Evolutionary conservation across 306 rosid genomes (phyloP), one percentile per base, ranked within the genome.

Genomic region (Castanea crenata): DNA sequence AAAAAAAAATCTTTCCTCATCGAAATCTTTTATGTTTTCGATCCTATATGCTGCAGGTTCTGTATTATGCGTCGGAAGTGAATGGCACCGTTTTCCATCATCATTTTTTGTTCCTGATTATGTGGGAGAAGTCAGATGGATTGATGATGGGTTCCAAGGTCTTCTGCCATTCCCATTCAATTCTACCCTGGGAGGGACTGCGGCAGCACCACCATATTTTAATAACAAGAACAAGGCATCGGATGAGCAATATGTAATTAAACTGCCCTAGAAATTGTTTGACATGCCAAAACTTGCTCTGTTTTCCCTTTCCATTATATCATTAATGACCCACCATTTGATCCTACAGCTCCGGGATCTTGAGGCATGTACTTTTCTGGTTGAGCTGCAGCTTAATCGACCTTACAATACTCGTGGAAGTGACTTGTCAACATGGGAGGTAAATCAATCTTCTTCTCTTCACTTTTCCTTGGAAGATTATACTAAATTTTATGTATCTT

Each of bases 31-130:
- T 67, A 27, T 31, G 23, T 57, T 59, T 74, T 44, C 52, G 49
- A 12, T 65, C 16, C 51, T 52, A 54, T 59, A 29, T n/a, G 27
- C 85, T 83, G 77, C 90, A 93, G 99, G 86, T 79, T 82, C 99
- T 85, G 86, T 90, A 32, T 84, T 96, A 13, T 96, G 99, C 62
- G 93, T 96, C 65, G 99, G 99, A 81, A 90, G 96, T 63, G 99
- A 93, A 84, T 96, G 99, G 98, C 97, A 96, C 73, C 94, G 98
- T 8, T 96, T 77, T 75, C 99, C 99, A 20, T 96, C 99, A 16
- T 96, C 98, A 9, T 96, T 96, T 87, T 89, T 96, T 5, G 35
- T 93, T 82, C 99, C 99, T 18, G 87, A 88, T 75, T 93, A 76
- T 79, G 90, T 96, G 29, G 89, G 85, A 76, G 87, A 96, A 84